Evolutionary conservation across 257 asterid genomes (phyloP).

Genomic region (Primulina huaijiensis): DNA sequence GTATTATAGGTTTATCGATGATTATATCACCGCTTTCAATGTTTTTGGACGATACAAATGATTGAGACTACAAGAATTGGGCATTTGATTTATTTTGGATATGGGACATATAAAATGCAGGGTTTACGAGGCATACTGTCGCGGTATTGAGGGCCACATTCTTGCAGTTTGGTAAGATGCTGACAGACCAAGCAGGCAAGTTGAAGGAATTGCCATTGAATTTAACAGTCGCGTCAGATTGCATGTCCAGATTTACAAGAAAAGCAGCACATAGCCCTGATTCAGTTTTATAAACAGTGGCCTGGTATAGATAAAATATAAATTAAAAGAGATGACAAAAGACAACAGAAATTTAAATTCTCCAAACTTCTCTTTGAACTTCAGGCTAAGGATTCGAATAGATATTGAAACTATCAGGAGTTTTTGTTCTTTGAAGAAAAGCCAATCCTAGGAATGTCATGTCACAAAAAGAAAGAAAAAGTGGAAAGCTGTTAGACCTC

Average conservation of each 20-base stretch:
- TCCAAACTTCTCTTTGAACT: neutral
- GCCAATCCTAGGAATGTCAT: neutral
- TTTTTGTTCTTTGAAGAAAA: no score
- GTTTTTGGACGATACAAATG: neutral
- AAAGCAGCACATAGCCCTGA: conserved; percentile 78
- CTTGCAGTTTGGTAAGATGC: conserved; percentile 91
- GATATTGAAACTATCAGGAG: neutral
- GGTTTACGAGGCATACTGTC: conserved; percentile 44
- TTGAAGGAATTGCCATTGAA: conserved; percentile 67
- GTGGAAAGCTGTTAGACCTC: conserved; percentile 33
- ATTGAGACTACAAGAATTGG: conserved; percentile 7
- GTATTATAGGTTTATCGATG: conserved; percentile 15
- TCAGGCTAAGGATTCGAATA: neutral
- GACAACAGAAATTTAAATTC: neutral
- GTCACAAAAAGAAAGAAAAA: neutral
- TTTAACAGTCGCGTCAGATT: conserved; percentile 58
- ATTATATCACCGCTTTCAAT: neutral
- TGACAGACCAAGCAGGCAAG: conserved; percentile 91
- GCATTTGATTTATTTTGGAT: neutral
- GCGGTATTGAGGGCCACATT: conserved; percentile 74
- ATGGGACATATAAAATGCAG: conserved; percentile 3
- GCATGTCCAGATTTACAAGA: conserved; percentile 58
- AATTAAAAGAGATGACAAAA: neutral
- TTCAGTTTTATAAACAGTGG: conserved; percentile 60
- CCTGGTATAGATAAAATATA: conserved; percentile 38